Evolutionary conservation across 495 filamentous ascomycete genomes (phyloP), one percentile per base, ranked within the genome.

Genomic region (Penicillium robsamsonii): DNA sequence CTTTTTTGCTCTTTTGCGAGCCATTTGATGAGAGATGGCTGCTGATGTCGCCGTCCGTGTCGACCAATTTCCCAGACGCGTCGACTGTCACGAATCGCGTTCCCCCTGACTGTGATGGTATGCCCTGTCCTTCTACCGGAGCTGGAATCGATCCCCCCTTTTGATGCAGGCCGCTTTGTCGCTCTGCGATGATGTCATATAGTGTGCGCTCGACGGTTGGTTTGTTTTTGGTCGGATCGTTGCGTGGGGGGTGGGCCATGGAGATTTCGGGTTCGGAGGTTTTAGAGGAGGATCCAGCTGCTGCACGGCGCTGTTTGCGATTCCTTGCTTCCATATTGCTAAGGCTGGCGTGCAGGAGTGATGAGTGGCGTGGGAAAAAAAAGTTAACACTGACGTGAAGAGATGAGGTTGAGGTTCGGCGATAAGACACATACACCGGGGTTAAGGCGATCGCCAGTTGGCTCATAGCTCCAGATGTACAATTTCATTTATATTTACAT

Each of bases 231-330:
- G 65, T 57, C 30, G 70, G 45, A 49, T 64, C 54, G 41, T 57
- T 54, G 48, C 59, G 62, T n/a, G 68, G 59, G 3, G 76, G 76
- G 15, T 63, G 69, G 41, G 70, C 58, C 46, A 77, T 70, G 8
- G 76, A 68, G 42, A 79, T 72, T 4, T 69, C 65, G 18, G 58
- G 53, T 2, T 56, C 58, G 2, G 46, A 25, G 1, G 33, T 24
- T 4, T 44, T 40, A n/a, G 51, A 27, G 22, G 47, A 38, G 13
- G 65, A 57, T 0, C 68, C 60, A 22, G 70, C 70, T 10, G 71
- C 74, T 20, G 75, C 71, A 49, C 78, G 78, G 53, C 77, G 72
- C 60, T 81, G 72, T 67, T 79, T 80, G 57, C 79, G 71, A 54
- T 81, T 81, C 18, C 73, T 61, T 38, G 75, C 13, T n/a, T 70